phyloP scores from a whole-genome alignment of 1,284 basidiomycete genomes.

The Leccinum ponderosum region DNA sequence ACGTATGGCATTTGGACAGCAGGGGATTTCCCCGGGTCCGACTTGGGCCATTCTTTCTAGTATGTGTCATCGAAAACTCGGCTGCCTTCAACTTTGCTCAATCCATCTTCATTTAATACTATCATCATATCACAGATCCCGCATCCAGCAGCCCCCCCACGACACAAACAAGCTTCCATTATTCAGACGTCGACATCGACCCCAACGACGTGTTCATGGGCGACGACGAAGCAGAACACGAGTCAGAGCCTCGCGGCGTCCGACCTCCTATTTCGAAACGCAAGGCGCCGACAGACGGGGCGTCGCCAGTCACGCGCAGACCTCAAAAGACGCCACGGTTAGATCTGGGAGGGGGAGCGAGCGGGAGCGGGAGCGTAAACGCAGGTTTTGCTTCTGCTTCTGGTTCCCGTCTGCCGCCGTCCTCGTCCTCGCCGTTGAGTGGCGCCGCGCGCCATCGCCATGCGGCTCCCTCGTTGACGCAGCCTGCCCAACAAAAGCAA shows the following conservation, averaged over 20 bases:
- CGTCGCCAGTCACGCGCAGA: neutral
- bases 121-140: conserved; percentile 16
- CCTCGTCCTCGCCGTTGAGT: neutral
- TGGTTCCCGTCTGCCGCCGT: neutral
- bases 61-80: conserved; percentile 16
- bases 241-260: neutral
- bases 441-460: neutral
- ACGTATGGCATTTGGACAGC: conserved; percentile 4
- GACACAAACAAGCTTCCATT: conserved; percentile 6
- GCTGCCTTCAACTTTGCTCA: neutral
- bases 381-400: neutral
- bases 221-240: conserved; percentile 20
- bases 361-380: neutral
- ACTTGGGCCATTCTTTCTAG: conserved; percentile 27
- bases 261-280: conserved; percentile 24
- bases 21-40: conserved; percentile 24
- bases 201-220: conserved; percentile 13
- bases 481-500: conserved; percentile 1
- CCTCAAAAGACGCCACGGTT: conserved; percentile 24
- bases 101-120: neutral
- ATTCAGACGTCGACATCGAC: conserved; percentile 17
- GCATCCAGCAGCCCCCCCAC: conserved; percentile 19
- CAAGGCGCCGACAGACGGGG: conserved; percentile 22
- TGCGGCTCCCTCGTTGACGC: conserved; percentile 10
- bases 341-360: conserved; percentile 2